A percentile compares a stretch with the other conserved stretches of the same genome.
These are phyloP conservation scores for Rhodofomes roseus DNA, from an alignment of 1,284 basidiomycete genomes.

Conservation along the genomic window DNA sequence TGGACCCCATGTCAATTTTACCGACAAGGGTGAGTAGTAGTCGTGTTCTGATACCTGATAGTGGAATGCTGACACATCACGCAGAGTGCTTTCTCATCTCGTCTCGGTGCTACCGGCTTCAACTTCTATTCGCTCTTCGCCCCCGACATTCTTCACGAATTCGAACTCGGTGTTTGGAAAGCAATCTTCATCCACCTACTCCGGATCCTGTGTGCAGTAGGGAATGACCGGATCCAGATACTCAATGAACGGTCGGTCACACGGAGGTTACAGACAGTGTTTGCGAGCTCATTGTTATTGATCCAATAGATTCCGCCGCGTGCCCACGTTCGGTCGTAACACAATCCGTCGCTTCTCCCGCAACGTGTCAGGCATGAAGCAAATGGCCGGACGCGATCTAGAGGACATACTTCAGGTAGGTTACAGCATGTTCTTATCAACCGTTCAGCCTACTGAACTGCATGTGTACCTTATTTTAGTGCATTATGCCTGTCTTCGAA, in stretches of 20 bases:
- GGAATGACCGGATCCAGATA: conserved; percentile 1
- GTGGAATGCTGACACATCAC: not conserved
- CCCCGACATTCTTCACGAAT: conserved; percentile 35
- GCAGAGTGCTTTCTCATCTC: conserved; percentile 25
- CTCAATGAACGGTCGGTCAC: conserved; percentile 14
- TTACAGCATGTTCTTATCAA: not conserved
- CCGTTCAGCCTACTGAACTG: not conserved
- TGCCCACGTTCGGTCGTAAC: conserved; percentile 24
- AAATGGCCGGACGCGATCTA: conserved; percentile 25
- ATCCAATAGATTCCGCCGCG: conserved; percentile 18
- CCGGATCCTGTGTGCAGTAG: not conserved
- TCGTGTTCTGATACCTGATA: not conserved
- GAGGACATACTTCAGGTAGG: conserved; percentile 26
- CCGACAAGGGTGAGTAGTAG: not conserved
- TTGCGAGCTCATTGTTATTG: not conserved
- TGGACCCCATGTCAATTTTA: not conserved
- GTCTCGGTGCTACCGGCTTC: conserved; percentile 22
- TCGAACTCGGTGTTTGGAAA: conserved; percentile 36
- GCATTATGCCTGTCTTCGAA: conserved; percentile 27
- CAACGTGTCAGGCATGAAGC: conserved; percentile 24
- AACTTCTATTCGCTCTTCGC: conserved; percentile 27
- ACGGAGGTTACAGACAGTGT: not conserved
- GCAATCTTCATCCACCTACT: conserved; percentile 10
- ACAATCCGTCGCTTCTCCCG: conserved; percentile 21
- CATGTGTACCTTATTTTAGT: conserved; percentile 12